A percentile compares a stretch with the other conserved stretches of the same genome.
phyloP scores from a whole-genome alignment of 2,329 filamentous ascomycete species.

The Xylaria sp. region DNA sequence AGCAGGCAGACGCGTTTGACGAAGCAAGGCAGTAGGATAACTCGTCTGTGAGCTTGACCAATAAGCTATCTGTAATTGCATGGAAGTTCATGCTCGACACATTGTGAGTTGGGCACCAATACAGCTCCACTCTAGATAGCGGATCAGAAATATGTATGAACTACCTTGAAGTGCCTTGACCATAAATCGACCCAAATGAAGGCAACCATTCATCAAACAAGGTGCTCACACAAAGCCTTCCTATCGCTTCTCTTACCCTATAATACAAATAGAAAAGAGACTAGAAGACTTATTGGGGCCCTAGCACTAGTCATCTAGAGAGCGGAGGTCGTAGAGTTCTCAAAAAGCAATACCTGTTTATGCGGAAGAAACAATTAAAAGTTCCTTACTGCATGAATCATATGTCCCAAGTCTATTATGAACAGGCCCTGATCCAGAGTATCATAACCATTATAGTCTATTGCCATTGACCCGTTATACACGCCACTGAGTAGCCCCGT shows the following conservation, averaged over 20 bases:
- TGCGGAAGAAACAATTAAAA: neutral
- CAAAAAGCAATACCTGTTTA: neutral
- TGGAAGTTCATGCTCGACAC: conserved; percentile 21
- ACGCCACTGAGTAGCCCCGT: neutral
- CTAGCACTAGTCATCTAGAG: neutral
- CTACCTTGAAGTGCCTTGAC: neutral
- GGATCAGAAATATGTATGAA: neutral
- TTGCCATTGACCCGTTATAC: neutral
- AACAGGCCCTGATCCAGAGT: conserved; percentile 14
- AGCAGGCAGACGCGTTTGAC: neutral
- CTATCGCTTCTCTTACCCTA: neutral
- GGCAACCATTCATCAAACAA: neutral
- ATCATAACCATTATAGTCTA: conserved; percentile 1
- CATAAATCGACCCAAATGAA: neutral
- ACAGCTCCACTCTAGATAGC: conserved; percentile 13
- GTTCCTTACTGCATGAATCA: neutral
- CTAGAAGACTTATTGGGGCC: neutral
- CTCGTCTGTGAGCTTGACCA: neutral
- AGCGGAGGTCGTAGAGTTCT: neutral
- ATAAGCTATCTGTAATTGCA: conserved; percentile 16
- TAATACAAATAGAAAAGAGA: neutral
- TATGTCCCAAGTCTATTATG: conserved; percentile 18
- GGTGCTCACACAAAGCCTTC: neutral
- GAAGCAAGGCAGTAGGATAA: conserved; percentile 1
- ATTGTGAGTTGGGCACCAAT: conserved; percentile 18